Evolutionary conservation across 2,329 filamentous ascomycete genomes (phyloP).

Genomic region (Drechslerella coelobrocha): DNA sequence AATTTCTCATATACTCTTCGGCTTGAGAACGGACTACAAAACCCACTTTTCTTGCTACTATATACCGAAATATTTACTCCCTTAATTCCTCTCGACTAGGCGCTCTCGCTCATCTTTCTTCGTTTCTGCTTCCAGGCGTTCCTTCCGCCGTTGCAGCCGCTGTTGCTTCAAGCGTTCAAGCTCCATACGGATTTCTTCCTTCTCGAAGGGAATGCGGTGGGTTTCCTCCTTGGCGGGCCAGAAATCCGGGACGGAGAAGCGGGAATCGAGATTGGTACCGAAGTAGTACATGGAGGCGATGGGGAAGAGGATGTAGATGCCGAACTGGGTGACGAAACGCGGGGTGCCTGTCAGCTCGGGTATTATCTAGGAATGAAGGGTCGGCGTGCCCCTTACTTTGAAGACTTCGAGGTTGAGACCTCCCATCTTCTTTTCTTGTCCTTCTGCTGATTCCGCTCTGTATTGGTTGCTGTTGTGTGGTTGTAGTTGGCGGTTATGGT

Average conservation of each 20-base stretch:
- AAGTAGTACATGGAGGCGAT: slow-evolving; percentile 99
- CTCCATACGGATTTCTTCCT: slow-evolving; percentile 83
- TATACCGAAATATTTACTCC: too few relatives aligned
- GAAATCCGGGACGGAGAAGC: slow-evolving; percentile 87
- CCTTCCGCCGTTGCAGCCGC: slow-evolving; percentile 55
- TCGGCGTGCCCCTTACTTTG: slow-evolving; percentile 69
- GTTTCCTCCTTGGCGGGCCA: slow-evolving; percentile 85
- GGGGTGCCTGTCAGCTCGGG: background rate
- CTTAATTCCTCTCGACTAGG: slow-evolving; percentile 22
- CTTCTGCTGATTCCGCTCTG: background rate
- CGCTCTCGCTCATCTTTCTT: slow-evolving; percentile 9
- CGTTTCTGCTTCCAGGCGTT: slow-evolving; percentile 28
- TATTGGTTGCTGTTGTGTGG: background rate
- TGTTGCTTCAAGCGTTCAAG: slow-evolving; percentile 66
- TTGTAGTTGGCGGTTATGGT: background rate
- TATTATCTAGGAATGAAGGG: slow-evolving; percentile 10
- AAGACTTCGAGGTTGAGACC: slow-evolving; percentile 92
- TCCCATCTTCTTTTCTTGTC: slow-evolving; percentile 64
- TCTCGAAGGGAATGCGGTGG: slow-evolving; percentile 76
- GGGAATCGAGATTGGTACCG: slow-evolving; percentile 92
- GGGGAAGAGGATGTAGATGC: slow-evolving; percentile 98
- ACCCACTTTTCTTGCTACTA: too few relatives aligned
- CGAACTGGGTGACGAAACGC: slow-evolving; percentile 71
- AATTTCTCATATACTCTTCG: background rate
- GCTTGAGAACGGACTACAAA: background rate